phyloP scores from a whole-genome alignment of 1,284 basidiomycete genomes.

The Ganoderma meredithae region DNA sequence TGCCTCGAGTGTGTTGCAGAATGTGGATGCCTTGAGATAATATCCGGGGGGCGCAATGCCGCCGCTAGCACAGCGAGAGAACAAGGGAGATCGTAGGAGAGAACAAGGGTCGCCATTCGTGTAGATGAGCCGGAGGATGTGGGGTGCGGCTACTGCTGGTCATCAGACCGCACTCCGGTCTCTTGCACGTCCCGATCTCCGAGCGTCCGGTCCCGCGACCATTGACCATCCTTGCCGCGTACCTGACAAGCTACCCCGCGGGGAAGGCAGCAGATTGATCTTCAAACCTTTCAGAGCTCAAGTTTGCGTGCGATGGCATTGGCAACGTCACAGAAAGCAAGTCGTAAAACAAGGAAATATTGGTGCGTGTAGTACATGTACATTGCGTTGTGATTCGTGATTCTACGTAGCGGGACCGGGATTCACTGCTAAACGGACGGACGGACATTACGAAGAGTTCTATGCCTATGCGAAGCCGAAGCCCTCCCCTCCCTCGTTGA shows the following conservation, averaged over 20 bases:
- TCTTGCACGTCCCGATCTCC: not conserved
- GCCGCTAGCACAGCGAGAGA: not conserved
- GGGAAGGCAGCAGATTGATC: not conserved
- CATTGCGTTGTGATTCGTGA: slow-evolving; percentile 23
- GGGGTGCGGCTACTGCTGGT: not conserved
- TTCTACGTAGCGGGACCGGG: slow-evolving; percentile 22
- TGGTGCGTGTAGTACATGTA: slow-evolving; percentile 30
- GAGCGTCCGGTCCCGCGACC: not conserved
- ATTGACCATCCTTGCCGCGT: not conserved
- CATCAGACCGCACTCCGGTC: not conserved
- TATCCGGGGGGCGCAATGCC: not conserved
- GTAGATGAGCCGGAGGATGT: not conserved
- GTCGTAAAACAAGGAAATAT: slow-evolving; percentile 4
- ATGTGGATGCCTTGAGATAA: not conserved
- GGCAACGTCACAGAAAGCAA: not conserved
- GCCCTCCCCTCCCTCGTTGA: slow-evolving; percentile 92
- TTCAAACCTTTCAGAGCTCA: not conserved
- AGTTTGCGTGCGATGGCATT: not conserved
- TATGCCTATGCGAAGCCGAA: slow-evolving; percentile 79
- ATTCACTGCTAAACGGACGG: slow-evolving; percentile 17
- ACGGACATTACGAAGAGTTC: slow-evolving; percentile 18
- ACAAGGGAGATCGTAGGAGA: not conserved
- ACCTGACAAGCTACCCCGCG: not conserved
- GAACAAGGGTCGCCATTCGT: not conserved
- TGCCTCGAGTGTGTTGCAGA: slow-evolving; percentile 10